Evolutionary conservation across 805 yeast species (phyloP).

Genomic region (Metschnikowia arizonensis): DNA sequence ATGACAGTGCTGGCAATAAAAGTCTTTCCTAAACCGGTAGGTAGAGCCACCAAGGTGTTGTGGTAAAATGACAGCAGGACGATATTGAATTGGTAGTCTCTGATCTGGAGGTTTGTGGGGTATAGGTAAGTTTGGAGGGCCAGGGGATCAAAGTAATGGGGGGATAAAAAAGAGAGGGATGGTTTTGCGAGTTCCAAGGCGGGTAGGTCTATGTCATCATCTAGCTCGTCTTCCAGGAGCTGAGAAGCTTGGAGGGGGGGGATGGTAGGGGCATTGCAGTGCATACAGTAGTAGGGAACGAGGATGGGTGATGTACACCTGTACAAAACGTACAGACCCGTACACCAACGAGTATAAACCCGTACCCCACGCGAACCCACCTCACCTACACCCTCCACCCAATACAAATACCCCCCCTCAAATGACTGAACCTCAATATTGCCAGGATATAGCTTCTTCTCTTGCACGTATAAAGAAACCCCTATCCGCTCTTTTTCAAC

Average conservation of each 20-base stretch:
- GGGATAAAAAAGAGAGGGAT: constrained; percentile 4
- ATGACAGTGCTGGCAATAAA: constrained; percentile 93
- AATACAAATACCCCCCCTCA: neutral
- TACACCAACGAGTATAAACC: no score
- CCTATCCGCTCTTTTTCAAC: constrained; percentile 20
- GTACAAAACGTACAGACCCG: neutral
- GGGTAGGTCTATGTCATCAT: constrained; percentile 15
- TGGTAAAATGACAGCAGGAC: constrained; percentile 66
- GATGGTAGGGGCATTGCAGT: neutral
- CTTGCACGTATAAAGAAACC: constrained; percentile 26
- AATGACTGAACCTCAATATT: neutral
- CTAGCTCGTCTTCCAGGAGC: constrained; percentile 11
- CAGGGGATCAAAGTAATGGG: constrained; percentile 9
- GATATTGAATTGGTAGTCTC: constrained; percentile 87
- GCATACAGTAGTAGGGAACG: neutral
- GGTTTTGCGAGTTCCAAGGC: constrained; percentile 4
- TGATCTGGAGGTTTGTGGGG: constrained; percentile 76
- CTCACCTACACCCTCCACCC: neutral
- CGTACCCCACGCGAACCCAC: no score
- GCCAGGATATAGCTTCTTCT: constrained; percentile 18
- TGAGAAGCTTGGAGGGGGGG: neutral
- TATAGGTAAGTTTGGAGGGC: constrained; percentile 53
- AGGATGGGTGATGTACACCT: no score
- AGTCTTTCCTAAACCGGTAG: constrained; percentile 97
- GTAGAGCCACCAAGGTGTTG: constrained; percentile 83